Evolutionary conservation across 2,329 filamentous ascomycete species (phyloP).

Genomic region (Alternaria rosae): DNA sequence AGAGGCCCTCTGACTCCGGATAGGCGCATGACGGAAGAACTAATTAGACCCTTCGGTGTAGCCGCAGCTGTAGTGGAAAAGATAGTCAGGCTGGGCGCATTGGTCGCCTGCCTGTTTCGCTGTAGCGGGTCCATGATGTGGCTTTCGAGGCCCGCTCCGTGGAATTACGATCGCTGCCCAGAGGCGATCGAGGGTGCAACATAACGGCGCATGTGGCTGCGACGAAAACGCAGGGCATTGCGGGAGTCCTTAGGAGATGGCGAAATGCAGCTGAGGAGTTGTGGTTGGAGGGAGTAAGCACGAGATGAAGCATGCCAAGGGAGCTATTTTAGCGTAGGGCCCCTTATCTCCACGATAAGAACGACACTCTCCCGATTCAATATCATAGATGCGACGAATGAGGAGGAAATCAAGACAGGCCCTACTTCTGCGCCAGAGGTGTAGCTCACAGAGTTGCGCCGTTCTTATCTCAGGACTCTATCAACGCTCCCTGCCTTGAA

Average conservation of each 20-base stretch:
- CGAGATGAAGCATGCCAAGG: slow-evolving; percentile 1
- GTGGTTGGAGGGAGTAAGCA: slow-evolving; percentile 8
- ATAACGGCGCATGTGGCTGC: background rate
- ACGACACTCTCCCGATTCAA: background rate
- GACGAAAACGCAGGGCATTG: background rate
- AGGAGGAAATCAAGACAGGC: background rate
- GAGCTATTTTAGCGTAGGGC: background rate
- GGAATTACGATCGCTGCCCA: slow-evolving; percentile 2
- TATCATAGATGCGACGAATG: background rate
- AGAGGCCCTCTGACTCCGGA: background rate
- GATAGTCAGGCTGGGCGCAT: slow-evolving; percentile 20
- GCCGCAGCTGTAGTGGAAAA: slow-evolving; percentile 8
- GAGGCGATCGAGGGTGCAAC: background rate
- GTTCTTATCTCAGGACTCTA: background rate
- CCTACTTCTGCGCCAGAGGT: background rate
- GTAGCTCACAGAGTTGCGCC: background rate
- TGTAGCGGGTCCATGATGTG: slow-evolving; percentile 8
- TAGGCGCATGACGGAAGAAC: slow-evolving; percentile 6
- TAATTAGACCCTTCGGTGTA: slow-evolving; percentile 4
- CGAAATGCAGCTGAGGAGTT: background rate
- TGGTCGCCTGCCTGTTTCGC: slow-evolving; percentile 25
- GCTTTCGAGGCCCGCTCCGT: slow-evolving; percentile 3
- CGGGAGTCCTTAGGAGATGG: background rate
- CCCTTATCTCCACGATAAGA: slow-evolving; percentile 1
- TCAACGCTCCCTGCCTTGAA: background rate